A percentile compares a stretch with the other conserved stretches of the same genome.
Conservation (phyloP, 345 rosid species). For the Populus pruinosa region DNA sequence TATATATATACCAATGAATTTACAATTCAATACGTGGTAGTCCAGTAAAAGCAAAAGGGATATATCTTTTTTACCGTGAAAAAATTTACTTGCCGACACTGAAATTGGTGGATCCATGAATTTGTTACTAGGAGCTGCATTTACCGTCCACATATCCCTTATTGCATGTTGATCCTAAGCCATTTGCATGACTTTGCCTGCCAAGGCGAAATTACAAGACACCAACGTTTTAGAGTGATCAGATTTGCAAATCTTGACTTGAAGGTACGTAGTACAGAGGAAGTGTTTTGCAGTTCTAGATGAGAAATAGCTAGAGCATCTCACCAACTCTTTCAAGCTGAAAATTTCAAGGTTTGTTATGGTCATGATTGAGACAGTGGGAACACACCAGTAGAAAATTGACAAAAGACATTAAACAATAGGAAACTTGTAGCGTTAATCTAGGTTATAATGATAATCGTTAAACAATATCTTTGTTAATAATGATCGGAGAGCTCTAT, state of each 20-base stretch:
- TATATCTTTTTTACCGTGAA: too few relatives aligned
- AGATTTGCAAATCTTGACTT: neutral
- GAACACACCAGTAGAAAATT: neutral
- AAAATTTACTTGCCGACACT: neutral
- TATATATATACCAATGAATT: too few relatives aligned
- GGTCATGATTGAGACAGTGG: neutral
- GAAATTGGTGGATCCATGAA: neutral
- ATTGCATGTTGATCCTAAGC: neutral
- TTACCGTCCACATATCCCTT: neutral
- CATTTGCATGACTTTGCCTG: neutral
- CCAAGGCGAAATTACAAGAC: neutral
- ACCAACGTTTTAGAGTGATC: neutral
- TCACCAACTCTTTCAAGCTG: neutral
- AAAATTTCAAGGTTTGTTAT: neutral
- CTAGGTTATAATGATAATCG: constrained; percentile 20
- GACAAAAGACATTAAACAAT: neutral
- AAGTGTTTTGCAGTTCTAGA: neutral
- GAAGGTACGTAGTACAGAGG: neutral
- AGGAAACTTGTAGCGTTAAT: neutral
- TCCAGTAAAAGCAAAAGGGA: too few relatives aligned
- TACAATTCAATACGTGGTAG: too few relatives aligned
- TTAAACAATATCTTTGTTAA: neutral
- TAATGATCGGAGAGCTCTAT: constrained; percentile 16
- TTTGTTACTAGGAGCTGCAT: neutral
- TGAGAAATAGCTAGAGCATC: neutral